A percentile compares a stretch with the other conserved stretches of the same genome.
Evolutionary conservation across 2,329 filamentous ascomycete genomes (phyloP).

Genomic region (Colletotrichum kahawae): DNA sequence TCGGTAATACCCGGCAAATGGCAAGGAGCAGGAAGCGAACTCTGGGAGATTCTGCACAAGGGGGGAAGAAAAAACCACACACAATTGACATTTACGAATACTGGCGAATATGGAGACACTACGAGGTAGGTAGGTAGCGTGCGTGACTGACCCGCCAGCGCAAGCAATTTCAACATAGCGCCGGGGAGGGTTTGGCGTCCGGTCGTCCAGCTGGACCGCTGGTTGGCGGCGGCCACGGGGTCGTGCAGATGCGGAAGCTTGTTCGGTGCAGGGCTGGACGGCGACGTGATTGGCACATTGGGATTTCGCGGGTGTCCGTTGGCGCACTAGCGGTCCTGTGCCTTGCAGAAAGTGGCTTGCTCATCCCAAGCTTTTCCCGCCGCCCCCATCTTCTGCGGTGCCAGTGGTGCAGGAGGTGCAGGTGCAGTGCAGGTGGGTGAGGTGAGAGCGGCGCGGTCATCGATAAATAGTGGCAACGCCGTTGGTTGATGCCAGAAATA

Average conservation of each 20-base stretch:
- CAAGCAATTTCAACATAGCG: not conserved
- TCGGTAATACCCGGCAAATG: constrained; percentile 12
- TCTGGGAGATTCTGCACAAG: not conserved
- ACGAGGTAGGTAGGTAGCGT: not conserved
- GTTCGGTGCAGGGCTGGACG: not conserved
- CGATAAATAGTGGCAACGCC: not conserved
- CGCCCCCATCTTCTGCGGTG: not conserved
- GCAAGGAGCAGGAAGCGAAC: not conserved
- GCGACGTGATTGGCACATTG: not conserved
- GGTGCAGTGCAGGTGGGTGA: not conserved
- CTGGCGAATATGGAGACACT: not conserved
- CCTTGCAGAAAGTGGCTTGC: constrained; percentile 2
- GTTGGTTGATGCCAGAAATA: not conserved
- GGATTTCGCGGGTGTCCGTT: not conserved
- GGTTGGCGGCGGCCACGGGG: not conserved
- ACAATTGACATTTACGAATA: not conserved
- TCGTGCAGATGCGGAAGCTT: constrained; percentile 6
- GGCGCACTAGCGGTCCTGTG: not conserved
- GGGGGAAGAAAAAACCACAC: not conserved
- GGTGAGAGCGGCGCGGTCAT: not conserved
- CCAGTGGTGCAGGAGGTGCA: not conserved
- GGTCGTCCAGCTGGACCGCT: not conserved
- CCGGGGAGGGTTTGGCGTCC: not conserved
- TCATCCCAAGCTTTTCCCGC: not conserved
- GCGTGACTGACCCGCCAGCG: not conserved